Base-by-base conservation (phyloP, 768 basidiomycete species). In the Boletus coccyginus region DNA sequence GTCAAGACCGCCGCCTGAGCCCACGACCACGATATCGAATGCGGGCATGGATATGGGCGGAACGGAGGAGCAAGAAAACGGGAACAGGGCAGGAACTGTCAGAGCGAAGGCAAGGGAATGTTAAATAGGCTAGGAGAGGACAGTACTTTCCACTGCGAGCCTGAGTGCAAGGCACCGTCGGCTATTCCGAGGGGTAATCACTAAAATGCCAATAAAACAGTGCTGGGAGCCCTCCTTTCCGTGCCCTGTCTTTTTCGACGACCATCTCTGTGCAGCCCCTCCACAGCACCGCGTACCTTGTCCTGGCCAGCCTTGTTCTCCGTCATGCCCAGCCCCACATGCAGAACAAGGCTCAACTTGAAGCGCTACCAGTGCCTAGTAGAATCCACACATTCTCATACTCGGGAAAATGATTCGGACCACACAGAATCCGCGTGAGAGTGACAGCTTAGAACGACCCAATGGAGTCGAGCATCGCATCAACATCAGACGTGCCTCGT, bases 1-100 rank as follows among this genome's bases (percentile, higher is more conserved):
- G 63, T 87, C 81, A 9, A 92, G 93, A 47, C 95, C 95, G 44
- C 95, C 95, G 54, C 94, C 92, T 62, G 85, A 83, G 46, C 87
- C 95, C 38, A 93, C 84, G 62, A 89, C 87, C 56, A 92, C 74
- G 61, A 93, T 65, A 69, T 91, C 85, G 69, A 93, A 92, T 11
- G 70, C 64, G 52, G 78, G 73, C 79, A 78, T 81, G 53, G 0
- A 27, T 13, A 14, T 17, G n/a, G 0, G 19, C 17, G n/a, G 49
- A n/a, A 19, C 9, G 53, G 17, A 32, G 10, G n/a, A 27, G 9
- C 7, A 43, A 10, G 9, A 29, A 36, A 50, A 41, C 3, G 11
- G 21, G 35, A 50, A 41, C 3, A 7, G 21, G 35, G 10, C 11
- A 24, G 6, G 5, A 27, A 8, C 40, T 21, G 19, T 46, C 7